Percentiles rank a stretch among this genome's conserved stretches.
These are phyloP conservation scores for Microdochium paspali DNA, from an alignment of 2,329 filamentous ascomycete genomes.

Conservation along the genomic window DNA sequence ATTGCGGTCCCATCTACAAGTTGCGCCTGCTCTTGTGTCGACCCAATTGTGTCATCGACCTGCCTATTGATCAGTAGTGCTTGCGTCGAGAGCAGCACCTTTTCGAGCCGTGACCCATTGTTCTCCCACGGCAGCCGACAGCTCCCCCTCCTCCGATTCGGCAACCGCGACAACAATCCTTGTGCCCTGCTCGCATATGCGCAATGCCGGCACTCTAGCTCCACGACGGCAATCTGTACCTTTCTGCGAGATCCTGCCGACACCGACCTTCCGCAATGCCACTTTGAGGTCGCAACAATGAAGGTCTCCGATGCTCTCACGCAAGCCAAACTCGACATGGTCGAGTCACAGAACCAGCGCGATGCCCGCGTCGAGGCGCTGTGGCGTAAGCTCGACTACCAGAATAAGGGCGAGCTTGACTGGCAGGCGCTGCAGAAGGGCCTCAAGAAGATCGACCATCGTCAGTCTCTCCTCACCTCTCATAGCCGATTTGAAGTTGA, in stretches of 20 bases:
- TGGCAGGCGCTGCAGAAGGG: conserved; percentile 77
- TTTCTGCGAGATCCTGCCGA: background rate
- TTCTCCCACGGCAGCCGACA: no score
- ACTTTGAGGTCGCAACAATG: conserved; percentile 34
- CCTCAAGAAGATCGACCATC: conserved; percentile 82
- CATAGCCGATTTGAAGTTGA: background rate
- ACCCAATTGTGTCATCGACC: no score
- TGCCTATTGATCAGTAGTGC: no score
- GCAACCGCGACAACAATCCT: no score
- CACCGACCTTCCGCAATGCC: conserved; percentile 6
- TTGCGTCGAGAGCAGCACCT: no score
- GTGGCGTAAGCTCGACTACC: conserved; percentile 75
- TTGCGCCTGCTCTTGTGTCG: no score
- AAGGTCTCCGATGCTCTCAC: conserved; percentile 39
- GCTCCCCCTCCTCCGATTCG: no score
- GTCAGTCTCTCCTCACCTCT: conserved; percentile 39
- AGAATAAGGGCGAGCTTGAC: conserved; percentile 71
- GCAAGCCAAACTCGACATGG: conserved; percentile 54
- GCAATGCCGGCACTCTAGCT: background rate
- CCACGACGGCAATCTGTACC: background rate
- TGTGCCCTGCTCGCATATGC: background rate
- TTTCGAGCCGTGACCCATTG: no score
- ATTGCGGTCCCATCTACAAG: no score
- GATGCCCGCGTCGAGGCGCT: conserved; percentile 75
- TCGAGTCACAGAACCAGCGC: conserved; percentile 67